phyloP scores from a whole-genome alignment of 2,329 filamentous ascomycete genomes.

The Colletotrichum cuscutae region DNA sequence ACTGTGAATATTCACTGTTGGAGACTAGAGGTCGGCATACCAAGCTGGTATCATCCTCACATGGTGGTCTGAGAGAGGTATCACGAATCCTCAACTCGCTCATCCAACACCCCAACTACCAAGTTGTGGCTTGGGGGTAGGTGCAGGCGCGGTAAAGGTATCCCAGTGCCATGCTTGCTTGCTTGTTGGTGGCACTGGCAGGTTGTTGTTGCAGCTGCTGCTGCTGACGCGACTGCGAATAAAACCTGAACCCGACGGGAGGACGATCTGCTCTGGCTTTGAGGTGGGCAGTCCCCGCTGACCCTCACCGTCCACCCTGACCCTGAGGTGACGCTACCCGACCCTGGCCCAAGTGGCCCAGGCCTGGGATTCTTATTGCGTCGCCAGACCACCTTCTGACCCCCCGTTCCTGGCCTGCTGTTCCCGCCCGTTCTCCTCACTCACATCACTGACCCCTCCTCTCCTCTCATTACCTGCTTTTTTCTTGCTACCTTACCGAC shows the following conservation, averaged over 20 bases:
- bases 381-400: slow-evolving; percentile 14
- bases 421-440: slow-evolving; percentile 1
- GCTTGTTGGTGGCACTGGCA: neutral
- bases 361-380: slow-evolving; percentile 2
- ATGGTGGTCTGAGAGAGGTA: too few species aligned
- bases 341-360: slow-evolving; percentile 28
- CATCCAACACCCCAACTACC: neutral
- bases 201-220: neutral
- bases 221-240: neutral
- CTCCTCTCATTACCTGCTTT: slow-evolving; percentile 16
- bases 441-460: slow-evolving; percentile 19
- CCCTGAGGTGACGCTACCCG: neutral
- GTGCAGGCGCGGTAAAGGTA: neutral
- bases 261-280: neutral
- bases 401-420: neutral
- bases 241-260: neutral
- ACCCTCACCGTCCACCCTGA: slow-evolving; percentile 7
- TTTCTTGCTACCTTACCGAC: neutral
- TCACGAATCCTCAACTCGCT: neutral
- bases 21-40: neutral
- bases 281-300: slow-evolving; percentile 8
- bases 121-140: neutral
- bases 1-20: neutral
- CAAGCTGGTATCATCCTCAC: neutral
- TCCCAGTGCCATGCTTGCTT: neutral